A percentile compares a stretch with the other conserved stretches of the same genome.
These are phyloP conservation scores for Turritis glabra DNA, from an alignment of 345 rosid genomes.

Conservation along the genomic window DNA sequence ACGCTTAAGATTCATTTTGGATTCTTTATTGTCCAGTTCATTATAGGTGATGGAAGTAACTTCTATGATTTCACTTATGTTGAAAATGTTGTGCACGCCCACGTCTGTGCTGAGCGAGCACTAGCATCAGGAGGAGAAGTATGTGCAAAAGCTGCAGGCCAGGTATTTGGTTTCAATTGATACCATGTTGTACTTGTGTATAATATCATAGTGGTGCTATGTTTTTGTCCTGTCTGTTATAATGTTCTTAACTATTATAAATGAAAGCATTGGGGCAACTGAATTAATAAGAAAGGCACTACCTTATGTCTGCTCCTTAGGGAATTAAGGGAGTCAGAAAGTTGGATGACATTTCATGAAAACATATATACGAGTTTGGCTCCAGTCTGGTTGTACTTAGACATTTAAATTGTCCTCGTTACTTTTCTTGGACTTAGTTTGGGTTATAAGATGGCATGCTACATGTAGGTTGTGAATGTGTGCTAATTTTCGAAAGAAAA, in stretches of 20 bases:
- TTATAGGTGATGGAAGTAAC: constrained; percentile 89
- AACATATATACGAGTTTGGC: neutral
- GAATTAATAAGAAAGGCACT: neutral
- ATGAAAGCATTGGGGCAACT: neutral
- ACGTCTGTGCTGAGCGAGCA: constrained; percentile 92
- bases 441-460: constrained; percentile 10
- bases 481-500: neutral
- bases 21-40: constrained; percentile 55
- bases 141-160: constrained; percentile 82
- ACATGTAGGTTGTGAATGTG: neutral
- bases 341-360: neutral
- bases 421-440: neutral
- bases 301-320: neutral
- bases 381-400: neutral
- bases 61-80: constrained; percentile 83
- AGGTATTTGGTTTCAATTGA: constrained; percentile 52
- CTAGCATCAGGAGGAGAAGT: constrained; percentile 74
- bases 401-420: neutral
- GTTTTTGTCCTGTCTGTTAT: neutral
- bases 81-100: constrained; percentile 94
- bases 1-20: neutral
- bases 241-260: neutral
- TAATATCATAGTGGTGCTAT: neutral
- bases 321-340: neutral
- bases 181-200: neutral